Conservation (phyloP, 1,139 yeast genomes). For the Hyphopichia burtonii region DNA sequence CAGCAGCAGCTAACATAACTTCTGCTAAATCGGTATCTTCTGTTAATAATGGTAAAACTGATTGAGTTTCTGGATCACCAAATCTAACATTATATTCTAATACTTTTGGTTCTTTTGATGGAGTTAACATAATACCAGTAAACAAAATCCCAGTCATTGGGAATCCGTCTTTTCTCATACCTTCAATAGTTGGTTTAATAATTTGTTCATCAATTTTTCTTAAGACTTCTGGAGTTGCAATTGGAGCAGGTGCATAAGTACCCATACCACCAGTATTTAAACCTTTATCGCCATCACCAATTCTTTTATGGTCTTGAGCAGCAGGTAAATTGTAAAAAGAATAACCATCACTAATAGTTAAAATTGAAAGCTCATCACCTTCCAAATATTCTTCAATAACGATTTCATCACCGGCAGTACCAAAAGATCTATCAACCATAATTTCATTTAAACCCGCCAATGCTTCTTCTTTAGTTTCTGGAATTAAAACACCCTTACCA, state of each 20-base stretch:
- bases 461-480: conserved; percentile 82
- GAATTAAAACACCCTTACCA: conserved; percentile 97
- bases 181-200: conserved; percentile 89
- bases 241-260: conserved; percentile 97
- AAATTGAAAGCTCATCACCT: conserved; percentile 94
- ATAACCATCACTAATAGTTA: conserved; percentile 94
- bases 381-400: conserved; percentile 95
- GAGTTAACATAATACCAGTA: conserved; percentile 93
- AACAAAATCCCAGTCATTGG: conserved; percentile 96
- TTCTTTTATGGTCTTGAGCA: conserved; percentile 97
- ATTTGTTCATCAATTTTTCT: conserved; percentile 67
- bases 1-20: conserved; percentile 90
- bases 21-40: conserved; percentile 89
- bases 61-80: conserved; percentile 99
- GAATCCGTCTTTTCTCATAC: conserved; percentile 93
- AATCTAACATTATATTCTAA: conserved; percentile 96
- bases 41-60: conserved; percentile 81
- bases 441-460: conserved; percentile 78
- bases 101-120: conserved; percentile 81
- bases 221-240: conserved; percentile 71
- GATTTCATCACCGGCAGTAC: conserved; percentile 92
- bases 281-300: conserved; percentile 91
- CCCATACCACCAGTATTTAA: conserved; percentile 99
- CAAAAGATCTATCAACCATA: conserved; percentile 89
- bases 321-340: conserved; percentile 89